These are phyloP conservation scores for Lophiotrema nucula DNA, from an alignment of 495 filamentous ascomycete genomes.

Conservation along the genomic window DNA sequence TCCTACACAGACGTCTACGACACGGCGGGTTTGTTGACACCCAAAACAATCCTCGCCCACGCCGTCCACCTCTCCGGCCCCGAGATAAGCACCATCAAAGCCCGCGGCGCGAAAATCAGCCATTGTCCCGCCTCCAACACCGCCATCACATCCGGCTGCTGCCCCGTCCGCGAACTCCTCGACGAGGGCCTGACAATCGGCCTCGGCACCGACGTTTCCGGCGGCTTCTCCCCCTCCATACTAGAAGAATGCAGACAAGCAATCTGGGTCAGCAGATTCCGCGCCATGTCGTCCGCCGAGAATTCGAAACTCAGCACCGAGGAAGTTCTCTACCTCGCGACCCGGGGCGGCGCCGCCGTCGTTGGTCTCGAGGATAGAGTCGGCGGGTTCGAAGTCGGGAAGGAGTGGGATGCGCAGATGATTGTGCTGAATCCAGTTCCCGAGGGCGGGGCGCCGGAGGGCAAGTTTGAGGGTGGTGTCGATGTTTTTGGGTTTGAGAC, in stretches of 20 bases:
- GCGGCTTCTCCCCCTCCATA: slow-evolving; percentile 76
- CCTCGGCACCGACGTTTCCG: slow-evolving; percentile 84
- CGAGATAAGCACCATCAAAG: slow-evolving; percentile 63
- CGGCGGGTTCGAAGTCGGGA: slow-evolving; percentile 79
- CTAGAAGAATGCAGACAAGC: slow-evolving; percentile 79
- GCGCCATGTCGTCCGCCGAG: slow-evolving; percentile 53
- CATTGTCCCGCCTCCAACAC: slow-evolving; percentile 90
- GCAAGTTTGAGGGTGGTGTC: slow-evolving; percentile 47
- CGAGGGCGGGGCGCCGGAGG: slow-evolving; percentile 37
- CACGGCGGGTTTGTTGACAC: slow-evolving; percentile 61
- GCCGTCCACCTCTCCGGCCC: slow-evolving; percentile 67
- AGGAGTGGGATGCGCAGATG: slow-evolving; percentile 85
- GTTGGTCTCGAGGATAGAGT: slow-evolving; percentile 67
- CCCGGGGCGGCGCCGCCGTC: slow-evolving; percentile 74
- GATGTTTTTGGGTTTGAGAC: slow-evolving; percentile 86
- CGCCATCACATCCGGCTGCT: slow-evolving; percentile 70
- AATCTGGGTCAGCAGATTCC: slow-evolving; percentile 66
- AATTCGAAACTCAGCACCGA: slow-evolving; percentile 67
- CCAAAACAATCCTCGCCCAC: slow-evolving; percentile 81
- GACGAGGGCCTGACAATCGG: slow-evolving; percentile 74
- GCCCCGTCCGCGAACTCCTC: slow-evolving; percentile 69
- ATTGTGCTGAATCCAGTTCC: slow-evolving; percentile 56
- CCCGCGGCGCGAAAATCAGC: slow-evolving; percentile 61
- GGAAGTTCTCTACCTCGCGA: slow-evolving; percentile 85
- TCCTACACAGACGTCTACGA: slow-evolving; percentile 84